phyloP scores from a whole-genome alignment of 1,284 basidiomycete genomes.

The Pseudozyma tsukubaensis region DNA sequence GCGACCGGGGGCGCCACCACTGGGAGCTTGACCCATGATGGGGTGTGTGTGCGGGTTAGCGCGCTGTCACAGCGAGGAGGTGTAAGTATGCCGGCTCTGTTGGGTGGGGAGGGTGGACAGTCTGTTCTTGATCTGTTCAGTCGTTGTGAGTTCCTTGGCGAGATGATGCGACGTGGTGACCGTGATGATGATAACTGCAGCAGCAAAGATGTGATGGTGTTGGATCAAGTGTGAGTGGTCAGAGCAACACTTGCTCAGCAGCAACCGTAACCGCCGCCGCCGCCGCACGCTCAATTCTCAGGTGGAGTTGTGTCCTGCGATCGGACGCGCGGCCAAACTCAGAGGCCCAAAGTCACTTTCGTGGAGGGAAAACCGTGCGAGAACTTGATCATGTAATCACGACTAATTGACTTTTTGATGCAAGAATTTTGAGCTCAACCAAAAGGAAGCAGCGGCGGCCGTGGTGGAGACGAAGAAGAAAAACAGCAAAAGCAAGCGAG shows the following conservation, averaged over 20 bases:
- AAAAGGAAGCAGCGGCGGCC: neutral
- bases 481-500: constrained; percentile 10
- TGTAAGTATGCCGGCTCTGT: neutral
- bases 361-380: constrained; percentile 20
- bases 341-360: no score
- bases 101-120: no score
- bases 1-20: constrained; percentile 58
- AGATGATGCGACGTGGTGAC: neutral
- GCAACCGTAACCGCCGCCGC: constrained; percentile 3
- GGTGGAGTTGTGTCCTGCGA: constrained; percentile 36
- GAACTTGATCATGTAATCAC: constrained; percentile 10
- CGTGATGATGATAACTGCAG: neutral
- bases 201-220: neutral
- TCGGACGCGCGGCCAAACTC: constrained; percentile 48
- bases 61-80: neutral
- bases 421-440: constrained; percentile 6
- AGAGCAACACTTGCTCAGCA: constrained; percentile 23
- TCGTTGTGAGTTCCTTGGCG: no score
- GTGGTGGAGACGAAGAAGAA: constrained; percentile 28
- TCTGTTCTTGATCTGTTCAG: no score
- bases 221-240: neutral
- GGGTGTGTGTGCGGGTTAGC: neutral
- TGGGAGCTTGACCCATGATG: constrained; percentile 62
- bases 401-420: constrained; percentile 8
- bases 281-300: constrained; percentile 2